A percentile compares a stretch with the other conserved stretches of the same genome.
Conservation (phyloP, 2,329 filamentous ascomycete species). For the Meredithiella fracta region DNA sequence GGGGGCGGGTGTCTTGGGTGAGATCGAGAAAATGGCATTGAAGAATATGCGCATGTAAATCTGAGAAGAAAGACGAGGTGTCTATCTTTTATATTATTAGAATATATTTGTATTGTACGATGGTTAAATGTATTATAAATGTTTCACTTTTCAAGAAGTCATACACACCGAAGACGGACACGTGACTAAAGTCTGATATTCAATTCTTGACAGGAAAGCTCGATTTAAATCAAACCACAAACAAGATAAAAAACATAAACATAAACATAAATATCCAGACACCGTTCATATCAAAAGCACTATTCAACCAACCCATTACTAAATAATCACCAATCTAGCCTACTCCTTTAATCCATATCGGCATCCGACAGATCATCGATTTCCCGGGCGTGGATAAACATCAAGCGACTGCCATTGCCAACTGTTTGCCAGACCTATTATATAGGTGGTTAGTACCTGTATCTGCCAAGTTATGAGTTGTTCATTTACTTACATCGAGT, state of each 20-base stretch:
- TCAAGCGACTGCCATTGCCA: conserved; percentile 50
- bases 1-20: conserved; percentile 63
- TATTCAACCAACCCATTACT: neutral
- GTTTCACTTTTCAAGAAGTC: neutral
- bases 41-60: conserved; percentile 30
- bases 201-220: neutral
- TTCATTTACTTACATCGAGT: conserved; percentile 62
- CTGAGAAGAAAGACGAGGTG: neutral
- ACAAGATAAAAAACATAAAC: too few species aligned
- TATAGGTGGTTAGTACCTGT: conserved; percentile 23
- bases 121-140: neutral
- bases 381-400: conserved; percentile 49
- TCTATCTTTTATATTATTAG: neutral
- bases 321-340: neutral
- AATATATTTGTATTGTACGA: neutral
- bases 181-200: neutral
- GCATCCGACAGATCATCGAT: conserved; percentile 29
- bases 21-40: conserved; percentile 57
- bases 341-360: conserved; percentile 24
- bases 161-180: neutral
- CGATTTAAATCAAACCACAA: conserved; percentile 1
- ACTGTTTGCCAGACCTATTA: conserved; percentile 61
- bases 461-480: neutral
- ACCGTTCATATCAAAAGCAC: neutral
- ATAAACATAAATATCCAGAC: conserved; percentile 7